These are phyloP conservation scores for Conoideocrella luteorostrata DNA, from an alignment of 2,329 filamentous ascomycete species.

Conservation along the genomic window DNA sequence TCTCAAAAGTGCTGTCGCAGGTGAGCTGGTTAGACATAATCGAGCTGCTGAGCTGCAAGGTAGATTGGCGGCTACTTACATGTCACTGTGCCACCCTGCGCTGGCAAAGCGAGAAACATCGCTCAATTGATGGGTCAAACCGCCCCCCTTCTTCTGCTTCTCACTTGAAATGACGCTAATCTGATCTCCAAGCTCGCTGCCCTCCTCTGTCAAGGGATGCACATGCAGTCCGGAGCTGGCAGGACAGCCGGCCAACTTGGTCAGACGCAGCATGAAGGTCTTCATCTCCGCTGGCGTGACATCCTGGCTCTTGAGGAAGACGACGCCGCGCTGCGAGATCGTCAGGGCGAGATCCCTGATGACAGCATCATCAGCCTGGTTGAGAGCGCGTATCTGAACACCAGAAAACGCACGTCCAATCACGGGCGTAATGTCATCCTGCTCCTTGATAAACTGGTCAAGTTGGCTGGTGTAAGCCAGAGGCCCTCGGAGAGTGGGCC, in stretches of 20 bases:
- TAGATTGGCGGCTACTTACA: too few species aligned
- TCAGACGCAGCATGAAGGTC: constrained; percentile 29
- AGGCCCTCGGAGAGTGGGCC: constrained; percentile 24
- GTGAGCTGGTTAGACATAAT: too few species aligned
- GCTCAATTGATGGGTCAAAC: constrained; percentile 43
- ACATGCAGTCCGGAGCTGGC: constrained; percentile 44
- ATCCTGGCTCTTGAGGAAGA: constrained; percentile 30
- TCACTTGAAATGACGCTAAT: constrained; percentile 51
- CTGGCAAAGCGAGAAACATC: constrained; percentile 41
- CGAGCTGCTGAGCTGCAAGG: too few species aligned
- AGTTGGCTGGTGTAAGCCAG: constrained; percentile 35
- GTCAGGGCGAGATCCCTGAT: constrained; percentile 49
- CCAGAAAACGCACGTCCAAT: constrained; percentile 43
- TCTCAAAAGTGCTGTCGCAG: constrained; percentile 52
- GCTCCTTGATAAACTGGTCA: constrained; percentile 27
- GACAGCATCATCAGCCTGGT: constrained; percentile 35
- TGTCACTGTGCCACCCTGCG: constrained; percentile 45
- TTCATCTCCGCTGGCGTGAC: constrained; percentile 31
- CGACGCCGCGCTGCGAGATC: constrained; percentile 32
- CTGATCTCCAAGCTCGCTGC: constrained; percentile 46
- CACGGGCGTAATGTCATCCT: constrained; percentile 36
- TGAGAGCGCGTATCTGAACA: constrained; percentile 27
- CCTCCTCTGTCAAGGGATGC: constrained; percentile 47
- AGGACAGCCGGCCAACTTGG: constrained; percentile 30
- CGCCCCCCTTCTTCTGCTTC: constrained; percentile 48